A percentile compares a stretch with the other conserved stretches of the same genome.
Evolutionary conservation across 2,329 filamentous ascomycete species (phyloP).

Genomic region (Lecanoromycetidae sp.): DNA sequence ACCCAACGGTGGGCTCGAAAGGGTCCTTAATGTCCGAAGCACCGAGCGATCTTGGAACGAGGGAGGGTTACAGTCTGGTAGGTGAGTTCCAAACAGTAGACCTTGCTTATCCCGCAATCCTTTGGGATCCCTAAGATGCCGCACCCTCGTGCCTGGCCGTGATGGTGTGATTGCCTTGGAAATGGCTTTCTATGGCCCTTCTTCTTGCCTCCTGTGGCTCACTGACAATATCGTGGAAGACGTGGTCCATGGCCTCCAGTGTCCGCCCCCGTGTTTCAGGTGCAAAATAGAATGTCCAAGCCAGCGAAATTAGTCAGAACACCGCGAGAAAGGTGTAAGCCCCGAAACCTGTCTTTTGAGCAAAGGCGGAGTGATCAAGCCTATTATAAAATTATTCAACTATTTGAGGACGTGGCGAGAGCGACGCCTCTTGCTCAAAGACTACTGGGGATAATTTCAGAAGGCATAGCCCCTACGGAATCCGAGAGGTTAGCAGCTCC

Average conservation of each 20-base stretch:
- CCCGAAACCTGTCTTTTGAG: conserved; percentile 42
- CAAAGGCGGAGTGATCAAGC: conserved; percentile 32
- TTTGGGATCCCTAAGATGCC: background rate
- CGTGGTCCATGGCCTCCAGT: conserved; percentile 43
- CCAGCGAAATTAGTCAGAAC: conserved; percentile 38
- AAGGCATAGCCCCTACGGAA: conserved; percentile 29
- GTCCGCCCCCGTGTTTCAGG: conserved; percentile 47
- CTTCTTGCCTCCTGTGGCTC: conserved; percentile 23
- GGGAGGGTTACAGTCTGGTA: too few relatives aligned
- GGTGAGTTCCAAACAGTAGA: too few relatives aligned
- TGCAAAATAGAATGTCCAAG: conserved; percentile 43
- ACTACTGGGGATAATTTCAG: conserved; percentile 26
- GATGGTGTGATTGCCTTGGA: conserved; percentile 18
- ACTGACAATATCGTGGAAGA: conserved; percentile 30
- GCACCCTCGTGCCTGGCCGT: background rate
- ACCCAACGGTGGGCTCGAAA: background rate
- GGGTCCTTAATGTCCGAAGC: background rate
- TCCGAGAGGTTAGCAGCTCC: conserved; percentile 10
- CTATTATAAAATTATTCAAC: conserved; percentile 42
- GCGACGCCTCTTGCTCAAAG: conserved; percentile 29
- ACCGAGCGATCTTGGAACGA: too few relatives aligned
- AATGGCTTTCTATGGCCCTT: conserved; percentile 25
- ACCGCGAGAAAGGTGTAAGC: conserved; percentile 48
- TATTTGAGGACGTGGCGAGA: conserved; percentile 28
- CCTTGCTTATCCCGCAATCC: too few relatives aligned